Conservation (phyloP, 202 grass and related monocot genomes). For the Zizania palustris region DNA sequence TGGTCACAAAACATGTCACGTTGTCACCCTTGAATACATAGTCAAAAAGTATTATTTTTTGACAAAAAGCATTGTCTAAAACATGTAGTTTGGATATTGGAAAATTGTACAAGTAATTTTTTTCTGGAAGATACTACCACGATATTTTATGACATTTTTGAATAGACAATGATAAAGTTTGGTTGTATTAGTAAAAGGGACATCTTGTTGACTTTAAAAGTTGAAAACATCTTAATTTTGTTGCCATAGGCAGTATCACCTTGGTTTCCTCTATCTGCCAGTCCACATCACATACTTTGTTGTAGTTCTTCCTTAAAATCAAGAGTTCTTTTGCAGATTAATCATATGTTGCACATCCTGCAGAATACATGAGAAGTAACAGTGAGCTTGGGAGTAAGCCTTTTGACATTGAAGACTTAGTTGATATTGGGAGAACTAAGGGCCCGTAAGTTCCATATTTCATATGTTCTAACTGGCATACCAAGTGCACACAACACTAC, state of each 20-base stretch:
- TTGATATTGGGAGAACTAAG: conserved; percentile 74
- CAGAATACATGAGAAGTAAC: conserved; percentile 74
- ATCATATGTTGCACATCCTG: conserved; percentile 29
- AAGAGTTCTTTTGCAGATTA: conserved; percentile 2
- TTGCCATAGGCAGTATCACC: not conserved
- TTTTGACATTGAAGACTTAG: conserved; percentile 98
- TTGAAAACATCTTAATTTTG: not conserved
- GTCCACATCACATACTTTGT: not conserved
- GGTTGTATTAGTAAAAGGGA: not conserved
- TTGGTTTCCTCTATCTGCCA: not conserved
- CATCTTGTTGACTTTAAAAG: not conserved
- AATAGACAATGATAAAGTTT: not conserved
- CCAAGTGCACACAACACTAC: conserved; percentile 5
- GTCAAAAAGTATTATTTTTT: not conserved
- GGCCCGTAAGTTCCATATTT: conserved; percentile 73
- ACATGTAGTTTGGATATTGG: not conserved
- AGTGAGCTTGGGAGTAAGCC: conserved; percentile 76
- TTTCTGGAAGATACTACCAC: not conserved
- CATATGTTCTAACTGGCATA: conserved; percentile 22
- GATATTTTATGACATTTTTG: not conserved
- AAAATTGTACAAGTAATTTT: not conserved
- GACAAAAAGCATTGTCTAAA: not conserved
- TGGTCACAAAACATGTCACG: not conserved
- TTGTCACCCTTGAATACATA: not conserved
- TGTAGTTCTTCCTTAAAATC: conserved; percentile 9